Evolutionary conservation across 202 grass and related monocot species (phyloP).

Genomic region (Cymbopogon flexuosus): DNA sequence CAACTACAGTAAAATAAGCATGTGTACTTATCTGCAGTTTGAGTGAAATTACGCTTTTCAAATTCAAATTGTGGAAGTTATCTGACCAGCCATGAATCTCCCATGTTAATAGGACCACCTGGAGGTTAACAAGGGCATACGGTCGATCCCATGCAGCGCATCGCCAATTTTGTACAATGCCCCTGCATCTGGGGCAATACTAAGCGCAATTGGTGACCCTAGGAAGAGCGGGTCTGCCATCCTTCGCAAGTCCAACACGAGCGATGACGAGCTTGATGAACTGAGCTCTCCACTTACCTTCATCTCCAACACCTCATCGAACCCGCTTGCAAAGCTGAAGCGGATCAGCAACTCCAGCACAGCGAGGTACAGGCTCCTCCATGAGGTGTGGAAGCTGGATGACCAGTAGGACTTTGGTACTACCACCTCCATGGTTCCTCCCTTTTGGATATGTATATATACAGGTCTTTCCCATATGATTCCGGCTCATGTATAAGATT

Average conservation of each 20-base stretch:
- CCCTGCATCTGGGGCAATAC: slow-evolving; percentile 50
- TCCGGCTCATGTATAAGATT: neutral
- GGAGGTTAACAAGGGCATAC: slow-evolving; percentile 48
- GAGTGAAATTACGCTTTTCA: neutral
- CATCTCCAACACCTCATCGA: slow-evolving; percentile 43
- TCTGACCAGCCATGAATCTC: neutral
- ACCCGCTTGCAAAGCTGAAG: slow-evolving; percentile 44
- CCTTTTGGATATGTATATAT: neutral
- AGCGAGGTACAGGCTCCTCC: slow-evolving; percentile 71
- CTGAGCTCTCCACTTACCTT: slow-evolving; percentile 70
- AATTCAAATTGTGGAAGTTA: neutral
- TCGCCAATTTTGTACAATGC: slow-evolving; percentile 49
- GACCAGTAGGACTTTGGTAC: slow-evolving; percentile 31
- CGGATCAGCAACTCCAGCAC: slow-evolving; percentile 39
- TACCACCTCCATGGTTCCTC: neutral
- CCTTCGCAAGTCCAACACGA: slow-evolving; percentile 77
- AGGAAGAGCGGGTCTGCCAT: slow-evolving; percentile 61
- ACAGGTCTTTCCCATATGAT: neutral
- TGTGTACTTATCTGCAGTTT: neutral
- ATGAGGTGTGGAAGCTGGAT: slow-evolving; percentile 80
- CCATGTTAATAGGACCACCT: slow-evolving; percentile 53
- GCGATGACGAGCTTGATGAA: slow-evolving; percentile 85
- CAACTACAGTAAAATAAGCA: neutral
- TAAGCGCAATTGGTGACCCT: slow-evolving; percentile 63
- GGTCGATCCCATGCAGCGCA: slow-evolving; percentile 49